Evolutionary conservation across 345 rosid genomes (phyloP).

Genomic region (Microcos paniculata): DNA sequence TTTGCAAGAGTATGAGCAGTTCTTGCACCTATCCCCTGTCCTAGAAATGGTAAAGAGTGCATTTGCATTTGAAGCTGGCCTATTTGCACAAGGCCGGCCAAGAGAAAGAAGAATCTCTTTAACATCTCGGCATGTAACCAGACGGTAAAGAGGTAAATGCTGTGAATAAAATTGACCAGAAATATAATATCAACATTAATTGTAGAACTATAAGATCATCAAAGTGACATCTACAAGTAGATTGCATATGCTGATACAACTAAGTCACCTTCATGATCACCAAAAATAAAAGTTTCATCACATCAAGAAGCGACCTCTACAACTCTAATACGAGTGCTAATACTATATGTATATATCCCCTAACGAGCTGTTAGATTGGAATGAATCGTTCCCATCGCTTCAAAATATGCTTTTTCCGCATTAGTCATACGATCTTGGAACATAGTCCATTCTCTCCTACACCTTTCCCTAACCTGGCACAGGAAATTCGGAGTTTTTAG

Average conservation of each 20-base stretch:
- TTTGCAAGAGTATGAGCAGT: background rate
- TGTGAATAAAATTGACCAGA: background rate
- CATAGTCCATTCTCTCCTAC: conserved; percentile 80
- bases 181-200: background rate
- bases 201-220: conserved; percentile 1
- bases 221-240: background rate
- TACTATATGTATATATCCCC: background rate
- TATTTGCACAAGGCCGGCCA: background rate
- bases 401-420: conserved; percentile 67
- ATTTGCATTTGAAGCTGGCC: background rate
- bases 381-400: conserved; percentile 33
- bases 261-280: background rate
- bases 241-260: background rate
- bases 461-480: conserved; percentile 79
- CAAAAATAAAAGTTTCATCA: conserved; percentile 8
- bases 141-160: background rate
- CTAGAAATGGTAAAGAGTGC: background rate
- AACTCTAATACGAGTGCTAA: background rate
- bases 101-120: background rate
- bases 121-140: background rate
- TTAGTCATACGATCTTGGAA: conserved; percentile 57
- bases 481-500: conserved; percentile 3
- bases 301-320: background rate
- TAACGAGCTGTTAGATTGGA: conserved; percentile 28
- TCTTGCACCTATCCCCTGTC: background rate